Base-by-base conservation (phyloP, 345 rosid species). In the Eucalyptus erythrocorys region DNA sequence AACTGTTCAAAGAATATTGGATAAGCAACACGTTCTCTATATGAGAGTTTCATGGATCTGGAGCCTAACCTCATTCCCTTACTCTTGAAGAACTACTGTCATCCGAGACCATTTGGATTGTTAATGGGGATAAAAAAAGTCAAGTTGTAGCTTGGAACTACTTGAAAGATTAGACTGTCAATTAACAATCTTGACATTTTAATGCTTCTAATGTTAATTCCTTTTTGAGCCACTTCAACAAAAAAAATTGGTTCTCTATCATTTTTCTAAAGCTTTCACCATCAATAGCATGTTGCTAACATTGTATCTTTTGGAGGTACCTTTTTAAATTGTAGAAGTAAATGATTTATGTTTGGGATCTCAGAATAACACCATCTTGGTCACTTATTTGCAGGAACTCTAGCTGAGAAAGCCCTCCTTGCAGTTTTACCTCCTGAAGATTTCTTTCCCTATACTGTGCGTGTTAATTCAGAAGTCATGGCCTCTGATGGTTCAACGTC, bases 401-500 rank as follows among this genome's bases (percentile, higher is more conserved):
- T 98, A 66, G 99, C 99, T 11, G 99, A 97, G 93, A 97, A 97
- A 92, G 99, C 99, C 53, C 90, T 97, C 89, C 96, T 97, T 90
- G 98, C 97, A 86, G 98, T 97, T 22, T 89, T 98, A 90, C 99
- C 99, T 87, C 94, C 97, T 48, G 99, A 97, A 91, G 94, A 95
- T 79, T 94, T 87, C 88, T 97, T 96, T 88, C 94, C 96, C 9
- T 98, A 94, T 91, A 93, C 98, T 48, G 94, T 98, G 53, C 98
- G 99, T 76, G 89, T 98, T 88, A 98, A 96, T 90, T 97, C 99
- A 34, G 99, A 98, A 92, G 99, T 98, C 82, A 97, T 97, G 99
- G 96, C 98, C 85, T 98, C 99, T 82, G 99, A 98, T 93, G 99
- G 99, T 89, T 98, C 99, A 86, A 98, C 99, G 68, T 97, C 99